Conservation (phyloP, 441 rosid species). For the Populus hybrid region DNA sequence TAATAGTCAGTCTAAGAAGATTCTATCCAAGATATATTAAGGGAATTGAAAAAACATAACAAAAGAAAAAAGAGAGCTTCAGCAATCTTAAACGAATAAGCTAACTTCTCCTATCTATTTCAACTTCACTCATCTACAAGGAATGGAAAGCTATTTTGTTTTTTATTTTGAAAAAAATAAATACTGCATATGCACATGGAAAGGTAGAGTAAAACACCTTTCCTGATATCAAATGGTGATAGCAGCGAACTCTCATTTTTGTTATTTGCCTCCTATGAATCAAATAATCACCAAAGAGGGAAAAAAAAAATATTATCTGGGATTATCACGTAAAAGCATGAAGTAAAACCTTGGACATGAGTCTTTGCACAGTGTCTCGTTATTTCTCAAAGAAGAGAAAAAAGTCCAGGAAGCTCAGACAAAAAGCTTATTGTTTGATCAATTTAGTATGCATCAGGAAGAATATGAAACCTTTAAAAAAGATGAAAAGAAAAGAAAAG, state of each 20-base stretch:
- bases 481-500: too few species aligned
- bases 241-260: not conserved
- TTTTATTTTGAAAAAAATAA: too few species aligned
- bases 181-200: too few species aligned
- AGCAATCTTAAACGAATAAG: not conserved
- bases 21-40: not conserved
- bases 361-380: not conserved
- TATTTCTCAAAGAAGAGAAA: not conserved
- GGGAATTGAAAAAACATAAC: not conserved
- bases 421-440: not conserved
- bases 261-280: too few species aligned
- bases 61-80: not conserved
- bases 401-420: not conserved
- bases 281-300: too few species aligned
- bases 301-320: too few species aligned
- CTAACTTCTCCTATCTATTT: not conserved
- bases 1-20: not conserved
- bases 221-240: too few species aligned
- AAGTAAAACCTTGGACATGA: too few species aligned
- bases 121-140: not conserved
- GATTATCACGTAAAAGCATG: too few species aligned
- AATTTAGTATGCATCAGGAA: not conserved
- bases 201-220: too few species aligned
- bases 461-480: not conserved
- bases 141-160: not conserved